A percentile compares a stretch with the other conserved stretches of the same genome.
phyloP scores from a whole-genome alignment of 768 basidiomycete species.

The Naganishia antarctica region DNA sequence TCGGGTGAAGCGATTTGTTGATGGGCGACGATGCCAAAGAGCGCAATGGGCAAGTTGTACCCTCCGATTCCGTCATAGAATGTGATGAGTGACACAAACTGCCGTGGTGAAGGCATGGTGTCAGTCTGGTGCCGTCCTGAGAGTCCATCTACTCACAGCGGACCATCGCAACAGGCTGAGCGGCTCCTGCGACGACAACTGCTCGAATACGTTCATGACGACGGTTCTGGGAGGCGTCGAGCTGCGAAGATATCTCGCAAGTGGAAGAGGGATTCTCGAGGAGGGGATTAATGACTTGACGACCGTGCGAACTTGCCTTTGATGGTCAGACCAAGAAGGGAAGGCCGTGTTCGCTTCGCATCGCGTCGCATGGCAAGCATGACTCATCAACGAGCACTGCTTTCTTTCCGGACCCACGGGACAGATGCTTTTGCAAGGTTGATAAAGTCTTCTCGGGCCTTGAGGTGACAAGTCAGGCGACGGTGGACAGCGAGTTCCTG shows the following conservation, averaged over 20 bases:
- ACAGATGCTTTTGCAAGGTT: no score
- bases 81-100: conserved; percentile 17
- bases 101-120: background rate
- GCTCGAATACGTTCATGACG: conserved; percentile 4
- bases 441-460: background rate
- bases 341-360: no score
- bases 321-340: no score
- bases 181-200: conserved; percentile 8
- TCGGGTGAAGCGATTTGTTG: conserved; percentile 2
- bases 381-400: background rate
- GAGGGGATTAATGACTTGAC: no score
- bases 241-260: no score
- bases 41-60: conserved; percentile 26
- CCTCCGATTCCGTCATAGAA: conserved; percentile 19
- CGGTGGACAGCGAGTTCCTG: no score
- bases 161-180: conserved; percentile 6
- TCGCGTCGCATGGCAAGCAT: background rate
- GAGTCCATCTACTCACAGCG: background rate
- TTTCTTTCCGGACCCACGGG: no score
- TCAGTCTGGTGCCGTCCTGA: background rate
- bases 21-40: conserved; percentile 26
- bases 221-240: background rate
- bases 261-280: no score
- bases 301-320: no score
- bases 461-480: no score